A percentile compares a stretch with the other conserved stretches of the same genome.
Evolutionary conservation across 1,284 basidiomycete species (phyloP).

Genomic region (Athelia sp.): DNA sequence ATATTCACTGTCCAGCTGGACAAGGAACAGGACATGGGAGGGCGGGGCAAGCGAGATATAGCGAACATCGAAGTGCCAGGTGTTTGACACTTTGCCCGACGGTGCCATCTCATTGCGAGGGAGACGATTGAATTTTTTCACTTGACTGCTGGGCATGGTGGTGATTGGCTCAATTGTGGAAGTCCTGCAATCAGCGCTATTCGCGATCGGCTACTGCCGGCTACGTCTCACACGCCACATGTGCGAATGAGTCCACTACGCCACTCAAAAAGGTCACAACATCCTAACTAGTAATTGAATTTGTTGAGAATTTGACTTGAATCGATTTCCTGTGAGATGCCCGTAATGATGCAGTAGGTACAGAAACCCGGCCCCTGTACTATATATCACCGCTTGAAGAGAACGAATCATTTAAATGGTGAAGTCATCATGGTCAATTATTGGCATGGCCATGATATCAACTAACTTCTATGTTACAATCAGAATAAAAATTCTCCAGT

Average conservation of each 20-base stretch:
- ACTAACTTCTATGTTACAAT: not conserved
- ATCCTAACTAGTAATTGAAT: no score
- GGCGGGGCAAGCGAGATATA: conserved; percentile 11
- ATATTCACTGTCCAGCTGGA: conserved; percentile 4
- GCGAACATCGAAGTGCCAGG: conserved; percentile 10
- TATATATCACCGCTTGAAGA: not conserved
- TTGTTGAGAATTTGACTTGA: no score
- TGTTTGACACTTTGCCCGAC: conserved; percentile 5
- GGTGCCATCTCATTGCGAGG: not conserved
- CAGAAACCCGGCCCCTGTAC: not conserved
- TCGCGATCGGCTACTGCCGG: no score
- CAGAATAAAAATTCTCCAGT: not conserved
- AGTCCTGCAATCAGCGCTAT: no score
- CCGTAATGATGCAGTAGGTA: not conserved
- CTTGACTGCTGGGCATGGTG: no score
- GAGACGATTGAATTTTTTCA: not conserved
- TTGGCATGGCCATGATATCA: not conserved
- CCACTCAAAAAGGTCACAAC: no score
- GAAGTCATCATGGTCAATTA: not conserved
- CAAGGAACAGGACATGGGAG: conserved; percentile 9
- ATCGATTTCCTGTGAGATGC: not conserved
- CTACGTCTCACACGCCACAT: no score
- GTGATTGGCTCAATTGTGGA: no score
- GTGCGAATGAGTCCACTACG: no score
- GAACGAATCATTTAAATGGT: not conserved